Conservation (phyloP, 179 eudicot species). For the Beta macrorhiza region DNA sequence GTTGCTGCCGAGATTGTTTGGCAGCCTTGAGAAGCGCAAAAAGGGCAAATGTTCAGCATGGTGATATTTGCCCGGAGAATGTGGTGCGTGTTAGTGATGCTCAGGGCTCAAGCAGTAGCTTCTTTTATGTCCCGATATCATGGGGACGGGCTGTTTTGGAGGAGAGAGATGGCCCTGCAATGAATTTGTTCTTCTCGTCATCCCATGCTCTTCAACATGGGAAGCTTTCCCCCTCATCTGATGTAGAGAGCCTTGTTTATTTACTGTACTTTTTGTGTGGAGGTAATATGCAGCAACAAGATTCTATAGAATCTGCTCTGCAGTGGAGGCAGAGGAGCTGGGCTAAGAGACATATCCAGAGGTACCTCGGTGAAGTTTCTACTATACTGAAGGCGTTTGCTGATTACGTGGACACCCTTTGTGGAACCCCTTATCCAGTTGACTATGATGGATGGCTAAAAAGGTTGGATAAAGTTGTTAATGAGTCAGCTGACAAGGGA, state of each 20-base stretch:
- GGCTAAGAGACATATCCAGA: constrained; percentile 73
- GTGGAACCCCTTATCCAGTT: constrained; percentile 85
- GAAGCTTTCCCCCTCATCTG: constrained; percentile 81
- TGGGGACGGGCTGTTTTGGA: constrained; percentile 93
- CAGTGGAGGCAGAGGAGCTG: constrained; percentile 79
- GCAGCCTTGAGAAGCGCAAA: constrained; percentile 65
- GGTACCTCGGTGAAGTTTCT: constrained; percentile 71
- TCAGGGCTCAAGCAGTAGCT: constrained; percentile 32
- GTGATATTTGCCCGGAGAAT: constrained; percentile 82
- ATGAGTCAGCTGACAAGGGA: constrained; percentile 53
- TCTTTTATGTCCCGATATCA: constrained; percentile 52
- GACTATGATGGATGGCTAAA: constrained; percentile 80
- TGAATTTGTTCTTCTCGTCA: constrained; percentile 76
- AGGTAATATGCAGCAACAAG: constrained; percentile 63
- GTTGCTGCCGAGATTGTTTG: constrained; percentile 80
- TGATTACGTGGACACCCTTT: constrained; percentile 76
- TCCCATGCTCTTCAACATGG: constrained; percentile 82
- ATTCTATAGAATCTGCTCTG: constrained; percentile 81
- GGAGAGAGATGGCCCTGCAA: constrained; percentile 78
- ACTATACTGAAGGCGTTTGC: constrained; percentile 85
- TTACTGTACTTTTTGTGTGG: constrained; percentile 60
- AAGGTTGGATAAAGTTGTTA: constrained; percentile 57
- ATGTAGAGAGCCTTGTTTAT: constrained; percentile 82
- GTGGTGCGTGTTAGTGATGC: constrained; percentile 47
- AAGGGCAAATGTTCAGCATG: constrained; percentile 67